A percentile compares a stretch with the other conserved stretches of the same genome.
phyloP scores from a whole-genome alignment of 306 rosid species.

The Hippophae gyantsensis region DNA sequence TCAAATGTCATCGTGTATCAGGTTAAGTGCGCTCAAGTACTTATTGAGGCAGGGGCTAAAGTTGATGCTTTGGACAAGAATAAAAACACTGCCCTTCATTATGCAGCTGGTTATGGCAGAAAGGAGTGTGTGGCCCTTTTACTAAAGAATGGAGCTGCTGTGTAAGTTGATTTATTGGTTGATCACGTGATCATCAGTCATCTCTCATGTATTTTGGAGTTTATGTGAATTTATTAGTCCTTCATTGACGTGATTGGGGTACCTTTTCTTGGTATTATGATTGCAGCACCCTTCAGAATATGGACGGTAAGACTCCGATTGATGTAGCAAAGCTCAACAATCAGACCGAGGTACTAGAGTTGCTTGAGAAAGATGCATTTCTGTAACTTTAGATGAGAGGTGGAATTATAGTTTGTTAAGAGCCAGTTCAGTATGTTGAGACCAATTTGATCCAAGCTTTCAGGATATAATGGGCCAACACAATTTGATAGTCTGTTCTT shows the following conservation, averaged over 20 bases:
- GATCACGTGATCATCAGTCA: no score
- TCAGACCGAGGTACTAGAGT: slow-evolving; percentile 85
- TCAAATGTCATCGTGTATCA: neutral
- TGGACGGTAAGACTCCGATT: slow-evolving; percentile 95
- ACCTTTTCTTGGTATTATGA: slow-evolving; percentile 8
- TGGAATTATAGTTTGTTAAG: no score
- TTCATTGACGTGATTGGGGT: neutral
- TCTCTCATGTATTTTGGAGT: neutral
- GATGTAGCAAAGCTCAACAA: slow-evolving; percentile 95
- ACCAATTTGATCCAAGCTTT: no score
- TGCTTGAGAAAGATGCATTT: slow-evolving; percentile 94
- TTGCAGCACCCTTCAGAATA: slow-evolving; percentile 88
- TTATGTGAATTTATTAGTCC: neutral
- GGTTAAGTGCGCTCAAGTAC: slow-evolving; percentile 94
- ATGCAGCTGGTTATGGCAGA: slow-evolving; percentile 97
- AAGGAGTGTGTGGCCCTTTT: slow-evolving; percentile 94
- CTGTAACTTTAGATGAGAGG: slow-evolving; percentile 34
- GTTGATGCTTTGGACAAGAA: slow-evolving; percentile 94
- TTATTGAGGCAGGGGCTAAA: slow-evolving; percentile 89
- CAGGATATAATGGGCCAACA: no score
- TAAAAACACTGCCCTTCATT: slow-evolving; percentile 96
- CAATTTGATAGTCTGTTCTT: no score
- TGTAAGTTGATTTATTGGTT: slow-evolving; percentile 40
- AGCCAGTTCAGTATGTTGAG: no score
- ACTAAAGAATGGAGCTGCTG: slow-evolving; percentile 89